Evolutionary conservation across 495 filamentous ascomycete genomes (phyloP), one percentile per base, ranked within the genome.

Genomic region (Lentithecium fluviatile): DNA sequence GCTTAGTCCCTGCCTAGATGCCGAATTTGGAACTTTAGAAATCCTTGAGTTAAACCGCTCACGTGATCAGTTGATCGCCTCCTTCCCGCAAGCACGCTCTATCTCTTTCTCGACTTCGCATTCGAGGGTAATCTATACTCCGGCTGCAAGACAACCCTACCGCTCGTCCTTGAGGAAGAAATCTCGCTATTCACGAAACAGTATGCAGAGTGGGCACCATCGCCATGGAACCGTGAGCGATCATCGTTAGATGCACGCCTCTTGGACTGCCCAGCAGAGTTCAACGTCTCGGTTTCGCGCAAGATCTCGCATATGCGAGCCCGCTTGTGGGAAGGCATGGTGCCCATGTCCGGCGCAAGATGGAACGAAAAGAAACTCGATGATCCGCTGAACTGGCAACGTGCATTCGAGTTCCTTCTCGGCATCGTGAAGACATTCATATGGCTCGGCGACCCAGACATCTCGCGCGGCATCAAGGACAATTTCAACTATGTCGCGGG

Each of bases 331-430:
- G 45, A 48, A 17, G 55, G 55, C 6, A 48, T 58, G 55, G 55
- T 58, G 7, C 55, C 55, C 15, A 50, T 58, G 45, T 32, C 20
- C n/a, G 26, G 46, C 23, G 55, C n/a, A 12, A 10, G 55, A 8
- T 58, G 46, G 55, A 12, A 24, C 5, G 55, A 58, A 20, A 58
- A 50, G 45, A 50, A 34, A 23, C 43, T 58, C 17, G 43, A 50
- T 13, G 55, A 48, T 23, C 55, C 55, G 25, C 36, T 38, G 34
- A 50, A 58, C 20, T 40, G 25, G 8, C n/a, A 58, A 34, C 29
- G 25, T 3, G 26, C 45, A 3, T 50, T 23, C 25, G 55, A 50
- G 4, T 26, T 58, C 8, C 23, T 50, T 2, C 1, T 12, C n/a
- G 55, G 49, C 13, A 50, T 50, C 13, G 15, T 58, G 13, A 12